These are phyloP conservation scores for Aspergillus sojae DNA, from an alignment of 2,329 filamentous ascomycete species.

Conservation along the genomic window DNA sequence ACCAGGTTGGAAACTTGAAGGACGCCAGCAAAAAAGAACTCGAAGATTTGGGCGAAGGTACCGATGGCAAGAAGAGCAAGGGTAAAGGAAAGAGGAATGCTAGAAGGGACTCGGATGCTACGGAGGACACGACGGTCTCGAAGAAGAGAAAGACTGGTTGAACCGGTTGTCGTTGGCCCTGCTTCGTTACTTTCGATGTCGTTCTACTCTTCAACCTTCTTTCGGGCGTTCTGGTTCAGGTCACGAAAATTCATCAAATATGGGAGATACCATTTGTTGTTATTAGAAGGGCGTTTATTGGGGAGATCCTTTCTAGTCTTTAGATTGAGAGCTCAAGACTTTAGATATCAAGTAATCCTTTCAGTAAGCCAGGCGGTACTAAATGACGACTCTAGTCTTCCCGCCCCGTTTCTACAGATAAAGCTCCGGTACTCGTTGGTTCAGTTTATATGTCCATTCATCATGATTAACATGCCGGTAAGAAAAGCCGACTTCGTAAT, in stretches of 20 bases:
- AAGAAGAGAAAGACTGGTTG: conserved; percentile 38
- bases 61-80: conserved; percentile 37
- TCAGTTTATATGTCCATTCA: conserved; percentile 35
- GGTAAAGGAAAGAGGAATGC: conserved; percentile 40
- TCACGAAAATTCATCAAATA: not conserved
- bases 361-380: not conserved
- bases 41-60: conserved; percentile 32
- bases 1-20: conserved; percentile 42
- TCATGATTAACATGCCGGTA: conserved; percentile 34
- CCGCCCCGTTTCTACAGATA: not conserved
- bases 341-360: not conserved
- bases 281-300: not conserved
- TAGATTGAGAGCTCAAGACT: not conserved
- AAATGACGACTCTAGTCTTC: not conserved
- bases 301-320: not conserved
- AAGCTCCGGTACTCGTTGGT: not conserved
- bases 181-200: conserved; percentile 3
- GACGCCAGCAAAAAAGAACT: conserved; percentile 40
- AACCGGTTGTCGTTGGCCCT: not conserved
- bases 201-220: not conserved
- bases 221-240: not conserved
- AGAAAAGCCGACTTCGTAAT: conserved; percentile 33
- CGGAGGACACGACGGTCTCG: conserved; percentile 33
- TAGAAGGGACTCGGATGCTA: conserved; percentile 36
- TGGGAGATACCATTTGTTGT: not conserved